Percentiles rank a stretch among this genome's conserved stretches.
Evolutionary conservation across 2,329 filamentous ascomycete species (phyloP).

Genomic region (Exophiala viscosa): DNA sequence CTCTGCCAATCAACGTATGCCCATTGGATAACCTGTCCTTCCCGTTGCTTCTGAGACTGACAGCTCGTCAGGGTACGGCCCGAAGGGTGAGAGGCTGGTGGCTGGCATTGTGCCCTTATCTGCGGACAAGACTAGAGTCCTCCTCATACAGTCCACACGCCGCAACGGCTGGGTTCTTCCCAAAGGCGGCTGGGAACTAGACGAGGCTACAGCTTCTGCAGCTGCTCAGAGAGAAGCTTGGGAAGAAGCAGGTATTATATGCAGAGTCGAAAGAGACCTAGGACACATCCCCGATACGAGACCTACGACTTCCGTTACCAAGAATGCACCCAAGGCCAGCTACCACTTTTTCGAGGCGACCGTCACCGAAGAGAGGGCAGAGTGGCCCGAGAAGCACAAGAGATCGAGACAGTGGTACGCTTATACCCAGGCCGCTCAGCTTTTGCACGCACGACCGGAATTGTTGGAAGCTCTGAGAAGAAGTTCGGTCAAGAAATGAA

Average conservation of each 20-base stretch:
- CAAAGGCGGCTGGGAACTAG: constrained; percentile 95
- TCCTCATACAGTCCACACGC: constrained; percentile 88
- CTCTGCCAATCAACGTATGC: constrained; percentile 50
- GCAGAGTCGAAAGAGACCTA: constrained; percentile 78
- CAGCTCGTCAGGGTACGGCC: constrained; percentile 69
- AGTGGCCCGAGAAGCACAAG: constrained; percentile 95
- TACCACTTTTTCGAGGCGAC: constrained; percentile 69
- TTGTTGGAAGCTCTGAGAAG: constrained; percentile 80
- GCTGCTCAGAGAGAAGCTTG: constrained; percentile 87
- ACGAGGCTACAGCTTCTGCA: constrained; percentile 81
- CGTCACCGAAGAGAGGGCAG: constrained; percentile 77
- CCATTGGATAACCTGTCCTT: background rate
- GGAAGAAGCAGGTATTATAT: constrained; percentile 93
- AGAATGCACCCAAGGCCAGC: constrained; percentile 63
- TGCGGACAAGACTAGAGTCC: constrained; percentile 77
- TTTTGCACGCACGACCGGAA: constrained; percentile 75
- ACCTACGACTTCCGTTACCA: constrained; percentile 49
- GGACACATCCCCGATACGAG: constrained; percentile 82
- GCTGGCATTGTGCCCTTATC: constrained; percentile 91
- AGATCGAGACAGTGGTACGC: constrained; percentile 85
- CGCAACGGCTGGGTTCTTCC: constrained; percentile 94
- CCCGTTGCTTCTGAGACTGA: constrained; percentile 7
- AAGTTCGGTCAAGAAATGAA: constrained; percentile 61
- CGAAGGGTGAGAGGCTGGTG: constrained; percentile 88
- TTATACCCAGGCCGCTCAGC: constrained; percentile 74